Evolutionary conservation across 345 rosid species (phyloP).

Genomic region (Rhizophora apiculata): DNA sequence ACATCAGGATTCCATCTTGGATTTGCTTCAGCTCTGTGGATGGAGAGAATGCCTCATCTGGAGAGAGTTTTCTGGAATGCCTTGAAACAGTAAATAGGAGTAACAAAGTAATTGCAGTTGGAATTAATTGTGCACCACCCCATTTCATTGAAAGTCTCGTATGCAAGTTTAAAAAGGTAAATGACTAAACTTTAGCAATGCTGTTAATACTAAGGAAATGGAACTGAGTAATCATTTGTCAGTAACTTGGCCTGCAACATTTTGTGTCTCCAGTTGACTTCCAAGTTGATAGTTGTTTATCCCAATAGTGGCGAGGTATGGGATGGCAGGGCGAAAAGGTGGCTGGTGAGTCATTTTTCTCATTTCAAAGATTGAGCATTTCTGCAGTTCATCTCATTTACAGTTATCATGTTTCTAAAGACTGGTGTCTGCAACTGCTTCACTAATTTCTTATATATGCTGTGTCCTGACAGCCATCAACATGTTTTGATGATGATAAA

Average conservation of each 20-base stretch:
- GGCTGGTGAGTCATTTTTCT: conserved; percentile 60
- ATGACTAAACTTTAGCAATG: background rate
- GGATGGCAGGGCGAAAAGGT: conserved; percentile 83
- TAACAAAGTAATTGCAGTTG: conserved; percentile 57
- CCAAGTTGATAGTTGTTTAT: conserved; percentile 67
- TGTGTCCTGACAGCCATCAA: conserved; percentile 57
- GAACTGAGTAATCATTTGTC: background rate
- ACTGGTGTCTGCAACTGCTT: background rate
- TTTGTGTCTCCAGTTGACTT: conserved; percentile 46
- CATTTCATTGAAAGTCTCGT: conserved; percentile 64
- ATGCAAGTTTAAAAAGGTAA: conserved; percentile 57
- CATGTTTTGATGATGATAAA: conserved; percentile 62
- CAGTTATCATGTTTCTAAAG: background rate
- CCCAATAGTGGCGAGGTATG: conserved; percentile 92
- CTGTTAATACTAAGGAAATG: background rate
- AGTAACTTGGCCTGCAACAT: background rate
- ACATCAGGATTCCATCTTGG: conserved; percentile 74
- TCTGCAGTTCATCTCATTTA: background rate
- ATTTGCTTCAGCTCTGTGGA: conserved; percentile 81
- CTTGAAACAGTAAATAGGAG: conserved; percentile 62
- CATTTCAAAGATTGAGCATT: background rate
- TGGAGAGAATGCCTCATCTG: conserved; percentile 78
- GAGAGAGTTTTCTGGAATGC: conserved; percentile 72
- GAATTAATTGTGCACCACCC: conserved; percentile 87
- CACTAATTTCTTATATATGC: background rate